Percentiles rank a stretch among this genome's conserved stretches.
These are phyloP conservation scores for Lachancea meyersii DNA, from an alignment of 805 yeast species.

Conservation along the genomic window DNA sequence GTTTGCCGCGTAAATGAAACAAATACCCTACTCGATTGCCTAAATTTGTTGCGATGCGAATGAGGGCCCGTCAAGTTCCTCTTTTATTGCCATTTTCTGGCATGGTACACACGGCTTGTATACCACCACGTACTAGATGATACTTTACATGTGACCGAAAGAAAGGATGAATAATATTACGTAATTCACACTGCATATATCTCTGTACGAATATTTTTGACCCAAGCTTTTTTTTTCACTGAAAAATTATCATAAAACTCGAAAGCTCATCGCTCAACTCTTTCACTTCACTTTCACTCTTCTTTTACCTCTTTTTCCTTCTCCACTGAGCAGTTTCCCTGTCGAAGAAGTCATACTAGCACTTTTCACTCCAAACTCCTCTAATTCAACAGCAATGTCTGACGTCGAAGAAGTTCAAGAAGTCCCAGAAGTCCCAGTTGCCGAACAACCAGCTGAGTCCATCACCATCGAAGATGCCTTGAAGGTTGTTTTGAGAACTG, in stretches of 20 bases:
- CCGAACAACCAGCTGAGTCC: conserved; percentile 77
- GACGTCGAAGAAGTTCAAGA: conserved; percentile 90
- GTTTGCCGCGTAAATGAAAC: no score
- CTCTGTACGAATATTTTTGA: no score
- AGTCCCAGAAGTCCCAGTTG: conserved; percentile 73
- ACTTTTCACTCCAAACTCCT: conserved; percentile 5
- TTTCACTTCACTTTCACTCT: not conserved
- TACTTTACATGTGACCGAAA: no score
- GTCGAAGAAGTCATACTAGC: conserved; percentile 64
- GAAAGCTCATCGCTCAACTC: conserved; percentile 1
- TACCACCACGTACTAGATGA: no score
- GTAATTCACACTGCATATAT: not conserved
- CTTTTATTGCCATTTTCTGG: no score
- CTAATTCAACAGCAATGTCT: conserved; percentile 48
- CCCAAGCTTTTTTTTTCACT: conserved; percentile 1
- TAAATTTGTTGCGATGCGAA: no score
- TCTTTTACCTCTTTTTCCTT: conserved; percentile 5
- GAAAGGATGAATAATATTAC: no score
- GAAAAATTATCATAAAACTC: not conserved
- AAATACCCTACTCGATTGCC: no score
- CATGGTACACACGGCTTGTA: no score
- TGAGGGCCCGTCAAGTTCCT: no score
- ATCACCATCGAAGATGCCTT: conserved; percentile 97
- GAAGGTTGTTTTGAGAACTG: conserved; percentile 95
- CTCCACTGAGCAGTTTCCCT: conserved; percentile 57